Evolutionary conservation across 2,329 filamentous ascomycete genomes (phyloP), one percentile per base, ranked within the genome.

Genomic region (Aspergillus novofumigatus): DNA sequence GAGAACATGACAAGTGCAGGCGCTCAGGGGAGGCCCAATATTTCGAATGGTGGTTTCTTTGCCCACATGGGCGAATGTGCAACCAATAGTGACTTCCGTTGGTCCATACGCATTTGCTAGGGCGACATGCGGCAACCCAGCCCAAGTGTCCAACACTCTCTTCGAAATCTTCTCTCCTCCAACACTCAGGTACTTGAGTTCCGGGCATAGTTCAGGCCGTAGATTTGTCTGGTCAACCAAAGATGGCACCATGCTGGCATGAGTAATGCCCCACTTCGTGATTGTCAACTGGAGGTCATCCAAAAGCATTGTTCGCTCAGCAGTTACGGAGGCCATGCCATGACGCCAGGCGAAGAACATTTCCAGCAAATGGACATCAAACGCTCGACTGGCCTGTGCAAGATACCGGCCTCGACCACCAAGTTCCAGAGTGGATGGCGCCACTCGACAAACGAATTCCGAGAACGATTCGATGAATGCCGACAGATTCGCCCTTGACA

Each of bases 401-500:
- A 75, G 65, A 38, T 68, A 73, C 60, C 62, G 70, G 3, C 72
- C 71, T 17, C 57, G 65, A 10, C 68, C 63, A 4, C 58, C 62
- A 26, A 72, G 58, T 29, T 60, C 47, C 8, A 58, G 48, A 25
- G 69, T 72, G 21, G 50, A 60, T 42, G 65, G 65, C 26, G 68
- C 65, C 42, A 59, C 59, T n/a, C 53, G 49, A 45, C 62, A 63
- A 17, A 64, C 65, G 59, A 69, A 70, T 38, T 66, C 64, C 0
- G 63, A 66, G 44, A 65, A 59, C 11, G 64, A 69, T 60, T 69
- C 68, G 25, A 69, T 67, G 55, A 72, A 73, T 2, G 66, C 65
- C 4, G 57, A 66, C 29, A 62, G 56, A 49, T 65, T 67, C n/a
- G 55, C 60, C 51, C 62, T 95, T 14, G 91, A 92, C 81, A 96